phyloP scores from a whole-genome alignment of 768 basidiomycete species.

The Asterophora parasitica region DNA sequence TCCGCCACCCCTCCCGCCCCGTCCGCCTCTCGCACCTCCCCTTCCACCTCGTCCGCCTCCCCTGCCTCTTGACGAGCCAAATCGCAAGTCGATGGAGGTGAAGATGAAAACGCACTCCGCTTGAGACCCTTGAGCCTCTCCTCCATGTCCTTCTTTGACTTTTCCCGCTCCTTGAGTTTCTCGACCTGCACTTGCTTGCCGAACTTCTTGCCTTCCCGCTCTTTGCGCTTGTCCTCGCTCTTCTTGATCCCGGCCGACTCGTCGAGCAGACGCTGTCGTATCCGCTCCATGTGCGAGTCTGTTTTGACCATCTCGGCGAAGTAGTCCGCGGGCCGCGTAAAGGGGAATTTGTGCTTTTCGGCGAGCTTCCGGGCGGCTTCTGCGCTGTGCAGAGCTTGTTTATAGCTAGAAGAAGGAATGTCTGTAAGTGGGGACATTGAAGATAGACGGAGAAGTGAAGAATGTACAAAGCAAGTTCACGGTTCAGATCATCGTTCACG shows the following conservation, averaged over 20 bases:
- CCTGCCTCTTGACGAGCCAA: slow-evolving; percentile 34
- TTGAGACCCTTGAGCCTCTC: slow-evolving; percentile 84
- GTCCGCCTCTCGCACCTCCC: slow-evolving; percentile 27
- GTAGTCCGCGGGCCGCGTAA: slow-evolving; percentile 89
- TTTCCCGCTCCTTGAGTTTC: slow-evolving; percentile 86
- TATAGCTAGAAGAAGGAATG: slow-evolving; percentile 59
- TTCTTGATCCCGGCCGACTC: slow-evolving; percentile 87
- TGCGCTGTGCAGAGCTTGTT: slow-evolving; percentile 87
- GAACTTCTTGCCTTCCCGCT: slow-evolving; percentile 95
- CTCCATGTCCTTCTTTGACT: slow-evolving; percentile 87
- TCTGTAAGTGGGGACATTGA: not conserved
- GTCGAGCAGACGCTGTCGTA: slow-evolving; percentile 85
- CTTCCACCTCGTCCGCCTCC: slow-evolving; percentile 21
- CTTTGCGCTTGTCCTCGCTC: slow-evolving; percentile 85
- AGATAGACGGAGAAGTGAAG: not conserved
- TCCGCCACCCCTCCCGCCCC: slow-evolving; percentile 25
- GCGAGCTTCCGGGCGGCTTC: slow-evolving; percentile 72
- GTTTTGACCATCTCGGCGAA: slow-evolving; percentile 99
- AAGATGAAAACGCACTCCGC: slow-evolving; percentile 57
- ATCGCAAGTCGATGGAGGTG: slow-evolving; percentile 21
- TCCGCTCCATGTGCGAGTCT: slow-evolving; percentile 96
- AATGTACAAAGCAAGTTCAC: slow-evolving; percentile 92
- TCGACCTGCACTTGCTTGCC: slow-evolving; percentile 97
- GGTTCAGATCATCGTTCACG: slow-evolving; percentile 84
- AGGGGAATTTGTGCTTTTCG: slow-evolving; percentile 73